Base-by-base conservation (phyloP, 352 stramenopile species). In the Peronospora tabacina region DNA sequence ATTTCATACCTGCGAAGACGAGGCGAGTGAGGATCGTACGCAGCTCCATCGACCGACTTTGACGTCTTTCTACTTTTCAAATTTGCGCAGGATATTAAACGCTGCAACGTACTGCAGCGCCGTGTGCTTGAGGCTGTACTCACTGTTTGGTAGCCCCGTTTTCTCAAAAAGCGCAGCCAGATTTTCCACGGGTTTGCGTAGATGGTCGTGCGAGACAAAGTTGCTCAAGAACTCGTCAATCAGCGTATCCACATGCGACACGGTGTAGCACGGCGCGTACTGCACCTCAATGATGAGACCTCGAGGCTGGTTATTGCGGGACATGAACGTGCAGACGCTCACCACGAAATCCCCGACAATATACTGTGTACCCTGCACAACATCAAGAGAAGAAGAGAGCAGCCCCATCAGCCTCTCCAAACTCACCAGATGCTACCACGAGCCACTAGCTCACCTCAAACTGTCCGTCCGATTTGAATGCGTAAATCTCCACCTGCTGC, bases 61-160 rank as follows among this genome's bases (percentile, higher is more conserved):
- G 5, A 26, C 22, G 7, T 1, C 1, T 43, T 60, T 2, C 17
- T 78, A 87, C 49, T 87, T 88, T 39, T 86, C 72, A 35, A 87
- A 87, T 61, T 83, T 87, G 49, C 82, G 77, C 24, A 93, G 55
- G 42, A 93, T 85, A 57, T 93, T 90, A 52, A 88, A 93, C 3
- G 79, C 82, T 11, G 79, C 82, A 29, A 93, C 82, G 54, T 93
- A 93, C 63, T 93, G 82, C 55, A 93, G 68, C 29, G 77, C 82
- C 49, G 82, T 93, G 65, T 93, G 82, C 55, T 93, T 93, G 61
- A 90, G 82, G 26, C 70, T 87, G 58, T 93, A 93, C 61, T 90
- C 77, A 44, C 49, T 64, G 36, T 66, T 60, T 0, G 72, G 69
- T 16, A 90, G 68, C n/a, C 72, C 71, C 12, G 84, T 75, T 57